Conservation (phyloP, 228 moss, liverwort and hornwort genomes). For the Sphagnum magellanicum region DNA sequence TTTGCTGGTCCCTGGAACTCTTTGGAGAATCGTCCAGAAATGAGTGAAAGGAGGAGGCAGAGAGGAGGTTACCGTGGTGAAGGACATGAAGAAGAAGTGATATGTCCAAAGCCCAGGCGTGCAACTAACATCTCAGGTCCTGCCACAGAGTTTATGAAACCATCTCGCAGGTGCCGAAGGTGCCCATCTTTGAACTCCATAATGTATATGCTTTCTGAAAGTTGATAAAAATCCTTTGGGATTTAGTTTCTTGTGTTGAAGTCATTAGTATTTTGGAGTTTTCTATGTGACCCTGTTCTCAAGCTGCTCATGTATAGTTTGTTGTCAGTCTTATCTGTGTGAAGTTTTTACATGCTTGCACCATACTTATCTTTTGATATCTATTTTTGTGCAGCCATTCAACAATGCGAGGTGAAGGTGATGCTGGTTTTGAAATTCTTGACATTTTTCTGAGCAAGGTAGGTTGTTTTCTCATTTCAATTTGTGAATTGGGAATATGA, state of each 20-base stretch:
- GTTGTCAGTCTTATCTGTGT: too few species aligned
- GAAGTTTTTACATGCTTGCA: too few species aligned
- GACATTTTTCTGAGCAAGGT: constrained; percentile 95
- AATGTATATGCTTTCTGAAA: too few species aligned
- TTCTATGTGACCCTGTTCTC: too few species aligned
- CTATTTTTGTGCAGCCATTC: constrained; percentile 46
- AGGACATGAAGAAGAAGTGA: constrained; percentile 71
- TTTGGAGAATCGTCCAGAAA: constrained; percentile 64
- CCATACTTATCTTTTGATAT: too few species aligned
- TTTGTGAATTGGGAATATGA: not conserved
- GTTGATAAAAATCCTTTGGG: too few species aligned
- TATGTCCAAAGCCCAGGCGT: constrained; percentile 87
- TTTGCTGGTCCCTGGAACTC: constrained; percentile 61
- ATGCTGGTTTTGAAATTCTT: constrained; percentile 89
- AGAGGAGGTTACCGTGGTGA: constrained; percentile 69
- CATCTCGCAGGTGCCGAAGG: constrained; percentile 73
- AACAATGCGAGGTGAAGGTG: constrained; percentile 60
- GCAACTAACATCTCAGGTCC: constrained; percentile 66
- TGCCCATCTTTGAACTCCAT: constrained; percentile 1
- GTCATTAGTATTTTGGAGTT: too few species aligned
- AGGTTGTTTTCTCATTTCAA: not conserved
- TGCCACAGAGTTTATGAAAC: constrained; percentile 58
- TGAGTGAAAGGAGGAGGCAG: constrained; percentile 71
- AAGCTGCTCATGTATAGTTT: too few species aligned
- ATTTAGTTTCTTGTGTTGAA: too few species aligned